These are phyloP conservation scores for Pinus albicaulis DNA, from an alignment of 75 land plant genomes.

Conservation along the genomic window DNA sequence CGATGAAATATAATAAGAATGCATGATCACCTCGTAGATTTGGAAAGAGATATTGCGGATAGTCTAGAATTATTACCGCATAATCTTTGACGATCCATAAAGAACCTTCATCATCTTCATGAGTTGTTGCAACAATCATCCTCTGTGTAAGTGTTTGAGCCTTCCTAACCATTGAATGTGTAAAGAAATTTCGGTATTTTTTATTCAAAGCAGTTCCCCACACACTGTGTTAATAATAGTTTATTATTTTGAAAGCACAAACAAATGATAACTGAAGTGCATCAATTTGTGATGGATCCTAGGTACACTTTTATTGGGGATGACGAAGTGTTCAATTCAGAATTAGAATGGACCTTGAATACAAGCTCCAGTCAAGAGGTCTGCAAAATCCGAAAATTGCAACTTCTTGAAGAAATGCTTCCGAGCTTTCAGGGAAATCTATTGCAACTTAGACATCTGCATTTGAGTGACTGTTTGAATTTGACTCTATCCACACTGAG, in stretches of 20 bases:
- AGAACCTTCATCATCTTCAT: neutral
- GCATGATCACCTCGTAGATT: neutral
- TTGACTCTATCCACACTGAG: too few species aligned
- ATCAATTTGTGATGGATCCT: neutral
- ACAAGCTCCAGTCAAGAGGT: neutral
- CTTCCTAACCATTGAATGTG: neutral
- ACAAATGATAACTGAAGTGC: neutral
- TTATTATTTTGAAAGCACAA: neutral
- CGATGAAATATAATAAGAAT: neutral
- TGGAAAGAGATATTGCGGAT: neutral
- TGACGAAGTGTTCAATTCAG: neutral
- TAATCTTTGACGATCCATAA: neutral
- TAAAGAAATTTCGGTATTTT: too few species aligned
- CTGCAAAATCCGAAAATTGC: neutral
- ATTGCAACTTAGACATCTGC: too few species aligned
- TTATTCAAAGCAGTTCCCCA: too few species aligned
- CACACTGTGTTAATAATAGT: neutral
- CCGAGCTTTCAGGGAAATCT: too few species aligned
- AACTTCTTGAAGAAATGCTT: neutral
- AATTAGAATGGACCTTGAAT: neutral
- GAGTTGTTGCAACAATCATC: neutral
- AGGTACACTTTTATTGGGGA: neutral
- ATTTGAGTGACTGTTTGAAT: too few species aligned
- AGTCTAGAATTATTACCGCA: neutral
- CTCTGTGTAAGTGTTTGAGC: too few species aligned